Evolutionary conservation across 2,329 filamentous ascomycete species (phyloP).

Genomic region (Sporothrix curviconia): DNA sequence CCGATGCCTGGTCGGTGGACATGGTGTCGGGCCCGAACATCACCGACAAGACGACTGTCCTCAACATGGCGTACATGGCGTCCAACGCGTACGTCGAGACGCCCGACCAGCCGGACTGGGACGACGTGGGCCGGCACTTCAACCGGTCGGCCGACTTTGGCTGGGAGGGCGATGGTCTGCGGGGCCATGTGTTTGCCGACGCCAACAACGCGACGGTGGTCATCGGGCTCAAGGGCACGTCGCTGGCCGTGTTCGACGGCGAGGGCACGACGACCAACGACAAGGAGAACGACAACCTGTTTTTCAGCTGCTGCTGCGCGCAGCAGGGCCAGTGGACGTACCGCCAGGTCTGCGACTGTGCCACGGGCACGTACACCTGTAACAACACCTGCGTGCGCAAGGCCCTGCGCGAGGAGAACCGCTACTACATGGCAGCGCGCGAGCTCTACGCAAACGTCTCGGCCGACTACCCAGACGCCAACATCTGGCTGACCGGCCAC

Average conservation of each 20-base stretch:
- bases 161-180: constrained; percentile 81
- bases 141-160: constrained; percentile 87
- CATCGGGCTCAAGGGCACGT: constrained; percentile 89
- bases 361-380: constrained; percentile 78
- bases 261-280: constrained; percentile 94
- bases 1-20: constrained; percentile 77
- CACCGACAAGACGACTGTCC: constrained; percentile 74
- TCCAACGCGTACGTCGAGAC: constrained; percentile 80
- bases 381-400: constrained; percentile 83
- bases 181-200: constrained; percentile 89
- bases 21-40: constrained; percentile 72
- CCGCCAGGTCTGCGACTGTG: constrained; percentile 90
- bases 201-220: constrained; percentile 79
- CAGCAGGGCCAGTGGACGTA: constrained; percentile 87
- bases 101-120: constrained; percentile 69
- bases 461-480: constrained; percentile 73
- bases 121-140: constrained; percentile 70
- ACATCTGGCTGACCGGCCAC: constrained; percentile 86
- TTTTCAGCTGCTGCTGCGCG: constrained; percentile 95
- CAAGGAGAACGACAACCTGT: constrained; percentile 95
- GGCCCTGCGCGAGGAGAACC: constrained; percentile 72
- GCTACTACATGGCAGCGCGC: constrained; percentile 83
- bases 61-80: constrained; percentile 82
- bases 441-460: constrained; percentile 92
- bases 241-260: constrained; percentile 88